Evolutionary conservation across 768 basidiomycete genomes (phyloP).

Genomic region (Tulasnella sp.): DNA sequence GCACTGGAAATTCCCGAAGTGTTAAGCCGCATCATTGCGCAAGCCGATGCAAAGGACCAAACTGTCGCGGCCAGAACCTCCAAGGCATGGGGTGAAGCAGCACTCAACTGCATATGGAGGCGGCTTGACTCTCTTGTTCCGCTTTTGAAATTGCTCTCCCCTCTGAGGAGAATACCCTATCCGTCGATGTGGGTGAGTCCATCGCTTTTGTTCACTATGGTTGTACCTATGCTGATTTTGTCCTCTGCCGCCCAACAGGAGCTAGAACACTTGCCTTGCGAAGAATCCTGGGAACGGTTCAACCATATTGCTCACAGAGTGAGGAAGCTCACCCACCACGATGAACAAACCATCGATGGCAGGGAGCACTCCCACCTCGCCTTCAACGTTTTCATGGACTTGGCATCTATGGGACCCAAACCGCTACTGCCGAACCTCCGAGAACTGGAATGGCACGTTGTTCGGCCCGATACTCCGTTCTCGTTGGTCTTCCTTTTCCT

Average conservation of each 20-base stretch:
- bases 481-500: constrained; percentile 8
- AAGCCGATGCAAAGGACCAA: not conserved
- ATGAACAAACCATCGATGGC: constrained; percentile 10
- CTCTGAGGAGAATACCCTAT: constrained; percentile 7
- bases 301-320: constrained; percentile 3
- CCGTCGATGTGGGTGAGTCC: constrained; percentile 5
- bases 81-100: constrained; percentile 1
- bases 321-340: not conserved
- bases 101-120: constrained; percentile 7
- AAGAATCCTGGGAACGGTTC: not conserved
- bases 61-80: not conserved
- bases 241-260: not conserved
- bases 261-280: constrained; percentile 5
- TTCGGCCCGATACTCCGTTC: constrained; percentile 5
- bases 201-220: not conserved
- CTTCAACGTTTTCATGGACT: constrained; percentile 1
- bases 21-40: not conserved
- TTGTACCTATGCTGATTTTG: not conserved
- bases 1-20: constrained; percentile 6
- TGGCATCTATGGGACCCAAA: not conserved
- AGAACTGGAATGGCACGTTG: constrained; percentile 5
- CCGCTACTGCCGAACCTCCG: constrained; percentile 3
- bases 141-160: not conserved
- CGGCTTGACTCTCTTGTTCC: constrained; percentile 4
- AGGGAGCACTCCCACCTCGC: constrained; percentile 2